Base-by-base conservation (phyloP, 805 yeast genomes). In the Candida awuae region DNA sequence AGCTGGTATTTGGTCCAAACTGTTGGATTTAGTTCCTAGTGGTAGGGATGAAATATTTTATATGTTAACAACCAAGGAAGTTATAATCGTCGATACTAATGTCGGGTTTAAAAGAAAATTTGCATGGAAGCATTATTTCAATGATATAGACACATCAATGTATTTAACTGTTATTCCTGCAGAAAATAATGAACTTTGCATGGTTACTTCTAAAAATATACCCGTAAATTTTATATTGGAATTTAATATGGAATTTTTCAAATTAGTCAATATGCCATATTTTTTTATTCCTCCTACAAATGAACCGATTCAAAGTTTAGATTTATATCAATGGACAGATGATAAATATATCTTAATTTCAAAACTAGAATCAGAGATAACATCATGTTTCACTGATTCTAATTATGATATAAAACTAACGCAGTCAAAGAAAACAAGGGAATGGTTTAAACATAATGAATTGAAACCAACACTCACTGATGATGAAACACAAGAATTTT, bases 101-200 rank as follows among this genome's bases (percentile, higher is more conserved):
- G 38, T 47, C 13, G 58, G 60, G 10, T 52, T 74, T n/a, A 59
- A 59, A 22, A 66, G 82, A 41, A 43, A 73, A 2, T 50, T 85
- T 1, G 71, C 88, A 0, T 83, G 94, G 88, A 80, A 78, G 44
- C 95, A 86, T 56, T 72, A 61, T 43, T 56, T 82, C 17, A 68
- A 70, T 31, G 65, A 70, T 7, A 46, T 54, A 1, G 94, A 84
- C 48, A 68, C 71, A 1, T 67, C 84, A 0, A 48, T 78, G 39
- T 60, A 54, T 37, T 40, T 81, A 38, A 46, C 54, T 2, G 52
- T 68, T 2, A 15, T 29, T 1, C 29, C 23, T 36, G 34, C 35
- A 18, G 17, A 35, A 10, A 49, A 43, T 22, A 31, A 35, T 9
- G 37, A 41, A 8, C 27, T 50, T 3, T 62, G 66, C 40, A 20